Conservation (phyloP, 306 rosid species). For the Vigna trinervia region DNA sequence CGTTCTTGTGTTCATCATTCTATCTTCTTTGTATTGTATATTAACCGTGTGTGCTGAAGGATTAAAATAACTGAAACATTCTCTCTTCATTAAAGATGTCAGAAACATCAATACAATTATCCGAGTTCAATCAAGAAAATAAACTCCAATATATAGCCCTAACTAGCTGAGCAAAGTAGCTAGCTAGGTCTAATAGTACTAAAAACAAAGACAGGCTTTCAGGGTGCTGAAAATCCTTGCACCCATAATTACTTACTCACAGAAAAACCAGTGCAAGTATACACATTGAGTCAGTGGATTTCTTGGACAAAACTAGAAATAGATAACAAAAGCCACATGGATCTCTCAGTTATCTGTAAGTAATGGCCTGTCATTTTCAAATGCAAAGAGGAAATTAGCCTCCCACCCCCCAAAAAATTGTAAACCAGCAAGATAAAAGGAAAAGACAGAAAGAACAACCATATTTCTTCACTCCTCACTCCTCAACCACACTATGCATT, state of each 20-base stretch:
- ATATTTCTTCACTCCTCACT: slow-evolving; percentile 17
- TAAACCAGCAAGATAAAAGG: slow-evolving; percentile 8
- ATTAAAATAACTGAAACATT: slow-evolving; percentile 54
- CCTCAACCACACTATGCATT: background rate
- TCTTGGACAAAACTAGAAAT: slow-evolving; percentile 51
- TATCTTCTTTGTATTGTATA: background rate
- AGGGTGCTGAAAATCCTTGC: slow-evolving; percentile 39
- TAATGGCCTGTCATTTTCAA: slow-evolving; percentile 52
- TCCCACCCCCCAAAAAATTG: background rate
- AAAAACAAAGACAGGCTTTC: slow-evolving; percentile 47
- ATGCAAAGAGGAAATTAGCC: slow-evolving; percentile 24
- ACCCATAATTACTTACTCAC: slow-evolving; percentile 38
- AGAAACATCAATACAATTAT: slow-evolving; percentile 31
- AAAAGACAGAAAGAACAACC: slow-evolving; percentile 5
- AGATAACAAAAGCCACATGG: slow-evolving; percentile 38
- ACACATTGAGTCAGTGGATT: slow-evolving; percentile 43
- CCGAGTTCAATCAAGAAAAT: slow-evolving; percentile 15
- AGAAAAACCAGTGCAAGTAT: slow-evolving; percentile 46
- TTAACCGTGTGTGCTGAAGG: background rate
- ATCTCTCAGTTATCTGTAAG: slow-evolving; percentile 51
- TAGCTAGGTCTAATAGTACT: slow-evolving; percentile 36
- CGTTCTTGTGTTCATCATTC: background rate
- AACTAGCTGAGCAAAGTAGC: slow-evolving; percentile 37
- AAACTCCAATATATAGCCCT: slow-evolving; percentile 48
- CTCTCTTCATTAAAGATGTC: slow-evolving; percentile 43